phyloP scores from a whole-genome alignment of 2,329 filamentous ascomycete genomes.

The Elsinoe necatrix region DNA sequence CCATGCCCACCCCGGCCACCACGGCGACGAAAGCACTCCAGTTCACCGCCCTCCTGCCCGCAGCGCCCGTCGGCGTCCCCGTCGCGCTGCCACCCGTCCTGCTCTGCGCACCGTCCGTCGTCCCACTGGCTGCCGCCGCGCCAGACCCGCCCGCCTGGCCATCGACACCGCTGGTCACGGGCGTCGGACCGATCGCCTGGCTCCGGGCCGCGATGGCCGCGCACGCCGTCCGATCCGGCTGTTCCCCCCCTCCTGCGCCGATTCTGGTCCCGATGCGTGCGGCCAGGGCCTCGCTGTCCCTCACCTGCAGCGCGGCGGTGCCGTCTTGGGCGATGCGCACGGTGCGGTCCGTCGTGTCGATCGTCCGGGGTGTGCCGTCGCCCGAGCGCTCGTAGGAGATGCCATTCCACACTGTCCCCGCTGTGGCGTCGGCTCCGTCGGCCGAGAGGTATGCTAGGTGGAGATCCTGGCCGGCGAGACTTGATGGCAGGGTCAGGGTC shows the following conservation, averaged over 20 bases:
- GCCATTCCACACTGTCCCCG: conserved; percentile 41
- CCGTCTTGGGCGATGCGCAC: conserved; percentile 30
- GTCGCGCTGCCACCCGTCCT: background rate
- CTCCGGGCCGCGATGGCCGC: conserved; percentile 10
- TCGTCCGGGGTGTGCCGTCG: conserved; percentile 34
- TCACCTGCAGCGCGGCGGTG: conserved; percentile 29
- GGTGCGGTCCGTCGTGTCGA: conserved; percentile 28
- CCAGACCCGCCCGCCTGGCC: background rate
- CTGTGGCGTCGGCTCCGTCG: conserved; percentile 36
- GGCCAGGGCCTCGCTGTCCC: conserved; percentile 41
- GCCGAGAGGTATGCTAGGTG: conserved; percentile 42
- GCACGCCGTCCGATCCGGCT: conserved; percentile 5
- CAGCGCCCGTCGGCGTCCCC: background rate
- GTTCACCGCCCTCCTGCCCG: background rate
- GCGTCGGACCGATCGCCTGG: conserved; percentile 4
- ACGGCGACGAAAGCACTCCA: background rate
- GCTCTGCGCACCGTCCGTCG: background rate
- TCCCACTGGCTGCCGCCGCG: background rate
- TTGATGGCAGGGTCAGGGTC: conserved; percentile 33
- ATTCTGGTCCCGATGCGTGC: conserved; percentile 37
- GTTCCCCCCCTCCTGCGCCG: conserved; percentile 23
- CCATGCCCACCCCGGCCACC: background rate
- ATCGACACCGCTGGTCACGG: background rate
- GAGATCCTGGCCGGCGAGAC: conserved; percentile 35
- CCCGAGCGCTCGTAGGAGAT: conserved; percentile 36